Evolutionary conservation across 1,284 basidiomycete genomes (phyloP), one percentile per base, ranked within the genome.

Genomic region (Cutaneotrichosporon dermatis): DNA sequence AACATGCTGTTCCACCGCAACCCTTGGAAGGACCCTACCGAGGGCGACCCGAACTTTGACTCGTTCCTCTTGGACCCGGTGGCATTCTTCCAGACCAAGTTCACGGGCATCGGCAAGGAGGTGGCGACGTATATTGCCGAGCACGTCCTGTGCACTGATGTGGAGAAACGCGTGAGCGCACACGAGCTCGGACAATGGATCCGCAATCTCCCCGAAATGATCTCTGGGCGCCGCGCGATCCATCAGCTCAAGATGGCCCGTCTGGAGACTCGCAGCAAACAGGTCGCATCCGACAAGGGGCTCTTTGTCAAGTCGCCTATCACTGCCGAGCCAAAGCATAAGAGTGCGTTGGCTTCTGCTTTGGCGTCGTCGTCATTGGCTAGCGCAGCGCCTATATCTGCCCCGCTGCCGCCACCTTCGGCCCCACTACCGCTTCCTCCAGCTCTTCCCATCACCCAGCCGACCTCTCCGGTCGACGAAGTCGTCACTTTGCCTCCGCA

Each of bases 1-100:
- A 99, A 99, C 79, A 91, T 99, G 88, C 83, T 99, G 75, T 99
- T 97, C 81, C 95, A 99, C 78, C 90, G 87, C 77, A 98, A 96
- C 78, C 95, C 95, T 15, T 99, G 96, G 92, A 89, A 89, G 52
- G 96, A 99, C 76, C 95, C 96, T 83, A 86, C 76, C 82, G 84
- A 68, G 86, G 88, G 79, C 65, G 78, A 83, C 61, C 65, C 84
- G 36, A 92, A 92, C 45, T 99, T 98, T 78, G 84, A 86, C 66
- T 82, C 86, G 12, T 99, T 88, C 80, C 86, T 87, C 68, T 81
- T 83, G 58, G 85, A 90, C 65, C 92, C 92, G 34, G 82, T 89
- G 75, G 80, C 81, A 42, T 99, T 98, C 80, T 88, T 99, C 75
- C 85, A 91, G 81, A 82, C 85, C 63, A 87, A 92, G 55, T 98